Evolutionary conservation across 2,329 filamentous ascomycete species (phyloP).

Genomic region (Orbilia brochopaga): DNA sequence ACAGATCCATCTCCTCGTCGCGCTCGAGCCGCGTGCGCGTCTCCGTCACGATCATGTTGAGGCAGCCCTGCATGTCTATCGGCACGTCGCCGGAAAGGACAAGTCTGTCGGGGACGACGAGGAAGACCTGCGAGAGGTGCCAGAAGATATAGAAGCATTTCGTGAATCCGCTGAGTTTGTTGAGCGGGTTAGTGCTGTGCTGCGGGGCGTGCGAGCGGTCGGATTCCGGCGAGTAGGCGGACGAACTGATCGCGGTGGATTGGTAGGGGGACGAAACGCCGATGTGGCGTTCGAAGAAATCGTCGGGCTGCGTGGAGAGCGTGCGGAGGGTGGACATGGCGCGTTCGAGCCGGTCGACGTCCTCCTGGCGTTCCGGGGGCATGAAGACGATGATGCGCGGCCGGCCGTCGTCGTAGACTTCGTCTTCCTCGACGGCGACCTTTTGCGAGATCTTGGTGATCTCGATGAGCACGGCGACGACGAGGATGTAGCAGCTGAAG

Average conservation of each 20-base stretch:
- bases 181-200: constrained; percentile 29
- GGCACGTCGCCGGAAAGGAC: constrained; percentile 54
- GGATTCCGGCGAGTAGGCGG: constrained; percentile 43
- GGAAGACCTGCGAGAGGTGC: constrained; percentile 53
- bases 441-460: constrained; percentile 54
- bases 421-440: constrained; percentile 53
- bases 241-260: constrained; percentile 6
- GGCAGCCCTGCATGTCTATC: constrained; percentile 53
- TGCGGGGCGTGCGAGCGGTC: constrained; percentile 24
- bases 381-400: constrained; percentile 52
- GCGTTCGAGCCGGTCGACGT: constrained; percentile 50
- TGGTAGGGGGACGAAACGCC: constrained; percentile 42
- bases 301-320: constrained; percentile 41
- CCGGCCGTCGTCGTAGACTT: constrained; percentile 49
- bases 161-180: constrained; percentile 53
- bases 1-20: constrained; percentile 44
- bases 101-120: constrained; percentile 53
- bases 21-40: constrained; percentile 44
- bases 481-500: constrained; percentile 54
- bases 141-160: constrained; percentile 55
- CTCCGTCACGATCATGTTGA: constrained; percentile 53
- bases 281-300: constrained; percentile 50
- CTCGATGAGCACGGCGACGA: constrained; percentile 54
- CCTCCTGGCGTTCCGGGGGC: constrained; percentile 50
- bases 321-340: constrained; percentile 46